Evolutionary conservation across 2,329 filamentous ascomycete genomes (phyloP).

Genomic region (Trichoderma koningiopsis): DNA sequence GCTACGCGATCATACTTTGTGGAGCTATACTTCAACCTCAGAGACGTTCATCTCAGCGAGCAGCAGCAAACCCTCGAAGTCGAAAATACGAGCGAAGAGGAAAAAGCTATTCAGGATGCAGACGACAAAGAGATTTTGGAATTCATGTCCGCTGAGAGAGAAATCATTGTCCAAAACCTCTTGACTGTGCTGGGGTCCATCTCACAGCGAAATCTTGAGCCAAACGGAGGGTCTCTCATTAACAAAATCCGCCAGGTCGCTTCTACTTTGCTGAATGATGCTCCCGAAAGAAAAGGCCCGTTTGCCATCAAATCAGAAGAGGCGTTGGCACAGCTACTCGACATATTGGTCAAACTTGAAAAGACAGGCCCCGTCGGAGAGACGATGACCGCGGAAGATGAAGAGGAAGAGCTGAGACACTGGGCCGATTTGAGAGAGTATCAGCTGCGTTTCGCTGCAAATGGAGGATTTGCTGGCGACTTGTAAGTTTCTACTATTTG

Average conservation of each 20-base stretch:
- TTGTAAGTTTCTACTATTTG: not conserved
- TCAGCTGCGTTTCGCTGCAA: conserved; percentile 70
- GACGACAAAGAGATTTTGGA: conserved; percentile 56
- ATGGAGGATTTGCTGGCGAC: conserved; percentile 54
- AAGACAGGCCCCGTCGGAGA: conserved; percentile 52
- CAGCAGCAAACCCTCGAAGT: conserved; percentile 41
- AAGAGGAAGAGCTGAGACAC: conserved; percentile 73
- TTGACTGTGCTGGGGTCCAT: conserved; percentile 75
- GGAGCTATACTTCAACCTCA: conserved; percentile 79
- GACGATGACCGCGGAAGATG: conserved; percentile 58
- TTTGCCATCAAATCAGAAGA: conserved; percentile 64
- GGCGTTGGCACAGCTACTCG: conserved; percentile 71
- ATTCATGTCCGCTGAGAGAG: conserved; percentile 73
- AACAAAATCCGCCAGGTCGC: conserved; percentile 85
- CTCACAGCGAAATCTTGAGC: conserved; percentile 82
- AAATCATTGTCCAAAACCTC: conserved; percentile 79
- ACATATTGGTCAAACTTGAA: conserved; percentile 74
- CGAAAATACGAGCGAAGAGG: conserved; percentile 39
- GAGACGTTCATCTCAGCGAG: conserved; percentile 62
- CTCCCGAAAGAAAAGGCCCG: conserved; percentile 53
- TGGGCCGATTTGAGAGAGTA: conserved; percentile 82
- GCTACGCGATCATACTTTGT: conserved; percentile 82
- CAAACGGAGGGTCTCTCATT: conserved; percentile 66
- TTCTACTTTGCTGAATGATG: conserved; percentile 70
- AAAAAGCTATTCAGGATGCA: conserved; percentile 42